Percentiles rank a stretch among this genome's conserved stretches.
Conservation (phyloP, 2,329 filamentous ascomycete genomes). For the Tolypocladium pustulatum region DNA sequence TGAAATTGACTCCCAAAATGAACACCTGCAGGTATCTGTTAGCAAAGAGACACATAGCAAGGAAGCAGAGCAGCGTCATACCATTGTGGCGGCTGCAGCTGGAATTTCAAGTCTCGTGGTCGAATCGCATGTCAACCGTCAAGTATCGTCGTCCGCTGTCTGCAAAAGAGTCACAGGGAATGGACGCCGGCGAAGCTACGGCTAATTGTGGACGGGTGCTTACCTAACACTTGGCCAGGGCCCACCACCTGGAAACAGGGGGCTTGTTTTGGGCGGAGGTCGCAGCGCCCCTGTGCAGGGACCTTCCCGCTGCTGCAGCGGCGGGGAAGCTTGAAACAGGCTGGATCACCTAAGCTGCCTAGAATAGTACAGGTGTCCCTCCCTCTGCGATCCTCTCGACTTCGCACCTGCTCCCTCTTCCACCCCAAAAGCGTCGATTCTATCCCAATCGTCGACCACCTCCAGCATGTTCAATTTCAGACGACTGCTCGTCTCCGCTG, state of each 20-base stretch:
- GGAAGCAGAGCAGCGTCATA: neutral
- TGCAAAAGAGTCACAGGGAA: neutral
- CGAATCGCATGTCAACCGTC: neutral
- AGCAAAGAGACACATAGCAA: neutral
- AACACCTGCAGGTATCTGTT: conserved; percentile 49
- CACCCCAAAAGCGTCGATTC: neutral
- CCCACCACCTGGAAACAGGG: neutral
- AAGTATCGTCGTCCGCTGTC: neutral
- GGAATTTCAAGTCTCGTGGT: neutral
- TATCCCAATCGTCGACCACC: conserved; percentile 9
- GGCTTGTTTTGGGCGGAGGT: neutral
- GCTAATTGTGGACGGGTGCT: conserved; percentile 9
- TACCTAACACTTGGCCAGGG: neutral
- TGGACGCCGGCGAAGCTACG: conserved; percentile 14
- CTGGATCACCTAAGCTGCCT: neutral
- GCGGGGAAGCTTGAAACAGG: conserved; percentile 10
- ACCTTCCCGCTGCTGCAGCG: neutral
- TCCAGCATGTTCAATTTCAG: conserved; percentile 64
- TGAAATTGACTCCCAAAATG: conserved; percentile 79
- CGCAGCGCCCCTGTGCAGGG: neutral
- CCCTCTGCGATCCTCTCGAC: neutral
- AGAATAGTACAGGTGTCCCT: conserved; percentile 10
- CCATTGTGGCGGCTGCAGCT: conserved; percentile 7
- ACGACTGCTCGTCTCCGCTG: conserved; percentile 58
- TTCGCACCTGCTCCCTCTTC: neutral